These are phyloP conservation scores for Saccharomyces pastorianus DNA, from an alignment of 1,139 yeast species.

Conservation along the genomic window DNA sequence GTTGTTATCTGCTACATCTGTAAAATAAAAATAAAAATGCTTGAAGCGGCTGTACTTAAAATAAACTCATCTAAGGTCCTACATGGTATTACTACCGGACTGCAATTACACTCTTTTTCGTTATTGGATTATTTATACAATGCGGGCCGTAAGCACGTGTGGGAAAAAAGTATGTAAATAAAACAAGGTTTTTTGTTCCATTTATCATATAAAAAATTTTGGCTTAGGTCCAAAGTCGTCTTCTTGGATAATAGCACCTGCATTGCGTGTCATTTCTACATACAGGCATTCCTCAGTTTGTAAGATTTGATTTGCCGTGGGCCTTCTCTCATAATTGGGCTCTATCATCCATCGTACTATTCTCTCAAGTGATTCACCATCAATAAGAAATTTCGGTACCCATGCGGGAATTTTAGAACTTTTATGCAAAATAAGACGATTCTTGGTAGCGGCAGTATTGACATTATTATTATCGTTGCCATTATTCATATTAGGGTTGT, in stretches of 20 bases:
- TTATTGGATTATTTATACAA: not conserved
- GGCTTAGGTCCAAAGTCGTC: conserved; percentile 90
- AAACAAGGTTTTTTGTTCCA: not conserved
- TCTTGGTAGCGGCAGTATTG: not conserved
- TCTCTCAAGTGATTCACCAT: conserved; percentile 68
- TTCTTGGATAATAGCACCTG: conserved; percentile 93
- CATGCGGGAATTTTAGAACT: conserved; percentile 47
- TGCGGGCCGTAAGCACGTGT: not conserved
- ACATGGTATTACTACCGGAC: not conserved
- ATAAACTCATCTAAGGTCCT: not conserved
- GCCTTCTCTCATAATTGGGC: conserved; percentile 79
- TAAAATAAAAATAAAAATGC: not conserved
- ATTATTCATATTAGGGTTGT: not conserved
- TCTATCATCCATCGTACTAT: conserved; percentile 83
- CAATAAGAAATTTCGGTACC: conserved; percentile 79
- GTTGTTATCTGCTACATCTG: not conserved
- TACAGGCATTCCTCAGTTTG: conserved; percentile 64
- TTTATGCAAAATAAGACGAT: conserved; percentile 2
- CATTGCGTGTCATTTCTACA: conserved; percentile 75
- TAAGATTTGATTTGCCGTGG: conserved; percentile 64
- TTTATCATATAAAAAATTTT: conserved; percentile 24
- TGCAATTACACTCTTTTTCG: not conserved
- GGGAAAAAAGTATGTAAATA: conserved; percentile 4
- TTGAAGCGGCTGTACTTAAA: not conserved
- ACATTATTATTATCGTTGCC: not conserved